A percentile compares a stretch with the other conserved stretches of the same genome.
These are phyloP conservation scores for Glomus cerebriforme DNA, from an alignment of 192 early-diverging fungal genomes.

Conservation along the genomic window DNA sequence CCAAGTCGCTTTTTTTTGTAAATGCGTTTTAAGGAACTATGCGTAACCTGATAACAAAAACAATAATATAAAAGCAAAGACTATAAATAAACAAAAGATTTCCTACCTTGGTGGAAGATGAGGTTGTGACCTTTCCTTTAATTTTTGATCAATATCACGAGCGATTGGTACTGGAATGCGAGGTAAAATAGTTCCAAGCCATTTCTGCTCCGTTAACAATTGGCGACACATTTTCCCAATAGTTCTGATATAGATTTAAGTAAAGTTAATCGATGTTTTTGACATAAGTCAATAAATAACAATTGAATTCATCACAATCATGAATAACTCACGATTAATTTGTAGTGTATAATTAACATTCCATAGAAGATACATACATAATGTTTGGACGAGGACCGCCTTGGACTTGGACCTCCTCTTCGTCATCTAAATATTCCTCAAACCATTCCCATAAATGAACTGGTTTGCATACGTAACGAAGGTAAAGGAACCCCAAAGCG, in stretches of 20 bases:
- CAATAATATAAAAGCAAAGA: background rate
- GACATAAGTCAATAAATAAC: background rate
- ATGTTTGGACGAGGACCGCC: constrained; percentile 55
- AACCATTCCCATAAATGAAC: constrained; percentile 80
- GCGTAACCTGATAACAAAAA: constrained; percentile 10
- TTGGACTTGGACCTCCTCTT: constrained; percentile 68
- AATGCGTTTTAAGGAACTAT: constrained; percentile 1
- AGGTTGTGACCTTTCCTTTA: constrained; percentile 41
- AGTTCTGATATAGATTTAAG: constrained; percentile 50
- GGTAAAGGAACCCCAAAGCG: constrained; percentile 77
- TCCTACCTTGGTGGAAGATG: constrained; percentile 19
- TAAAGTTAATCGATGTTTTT: background rate
- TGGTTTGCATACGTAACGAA: constrained; percentile 80
- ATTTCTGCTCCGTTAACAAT: constrained; percentile 76
- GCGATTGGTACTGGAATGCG: constrained; percentile 83
- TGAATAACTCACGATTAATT: constrained; percentile 20
- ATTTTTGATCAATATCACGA: constrained; percentile 67
- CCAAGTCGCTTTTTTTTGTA: constrained; percentile 17
- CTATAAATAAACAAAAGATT: background rate
- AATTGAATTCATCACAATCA: background rate
- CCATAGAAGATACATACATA: constrained; percentile 31
- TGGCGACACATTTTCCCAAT: constrained; percentile 70
- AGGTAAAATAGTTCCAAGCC: constrained; percentile 76
- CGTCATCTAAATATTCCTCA: constrained; percentile 76
- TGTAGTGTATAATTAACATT: constrained; percentile 19